Conservation (phyloP, 1,139 yeast genomes). For the Kluyveromyces sp. region DNA sequence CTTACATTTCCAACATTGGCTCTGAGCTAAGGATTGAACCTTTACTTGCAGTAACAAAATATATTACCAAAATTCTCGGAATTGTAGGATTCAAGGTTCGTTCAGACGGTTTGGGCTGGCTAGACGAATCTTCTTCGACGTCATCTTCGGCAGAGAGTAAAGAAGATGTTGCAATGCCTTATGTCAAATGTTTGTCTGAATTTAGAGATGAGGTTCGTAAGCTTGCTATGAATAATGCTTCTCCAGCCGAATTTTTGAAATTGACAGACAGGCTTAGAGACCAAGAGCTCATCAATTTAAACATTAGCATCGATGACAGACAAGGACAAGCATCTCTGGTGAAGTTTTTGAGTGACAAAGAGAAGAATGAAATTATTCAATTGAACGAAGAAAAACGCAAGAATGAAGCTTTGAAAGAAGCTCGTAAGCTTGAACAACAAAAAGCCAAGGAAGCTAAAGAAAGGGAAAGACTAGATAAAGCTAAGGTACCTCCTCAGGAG, state of each 20-base stretch:
- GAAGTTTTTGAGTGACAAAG: constrained; percentile 67
- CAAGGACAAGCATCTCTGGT: constrained; percentile 68
- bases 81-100: constrained; percentile 73
- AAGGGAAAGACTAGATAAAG: constrained; percentile 58
- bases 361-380: constrained; percentile 54
- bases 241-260: constrained; percentile 47
- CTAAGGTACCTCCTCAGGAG: constrained; percentile 62
- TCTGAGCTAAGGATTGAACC: constrained; percentile 57
- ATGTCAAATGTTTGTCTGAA: constrained; percentile 63
- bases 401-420: constrained; percentile 43
- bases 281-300: constrained; percentile 59
- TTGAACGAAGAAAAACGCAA: constrained; percentile 52
- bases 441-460: constrained; percentile 51
- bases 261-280: constrained; percentile 56
- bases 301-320: constrained; percentile 85
- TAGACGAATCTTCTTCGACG: constrained; percentile 31
- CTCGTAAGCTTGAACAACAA: constrained; percentile 39
- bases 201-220: constrained; percentile 79
- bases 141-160: constrained; percentile 45
- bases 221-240: constrained; percentile 61
- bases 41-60: constrained; percentile 54
- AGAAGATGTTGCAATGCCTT: constrained; percentile 75
- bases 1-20: constrained; percentile 54
- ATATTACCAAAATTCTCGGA: constrained; percentile 62
- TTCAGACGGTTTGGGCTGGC: constrained; percentile 75